Evolutionary conservation across 1,284 basidiomycete species (phyloP), one percentile per base, ranked within the genome.

Genomic region (Neotropicomus parvogracilis): DNA sequence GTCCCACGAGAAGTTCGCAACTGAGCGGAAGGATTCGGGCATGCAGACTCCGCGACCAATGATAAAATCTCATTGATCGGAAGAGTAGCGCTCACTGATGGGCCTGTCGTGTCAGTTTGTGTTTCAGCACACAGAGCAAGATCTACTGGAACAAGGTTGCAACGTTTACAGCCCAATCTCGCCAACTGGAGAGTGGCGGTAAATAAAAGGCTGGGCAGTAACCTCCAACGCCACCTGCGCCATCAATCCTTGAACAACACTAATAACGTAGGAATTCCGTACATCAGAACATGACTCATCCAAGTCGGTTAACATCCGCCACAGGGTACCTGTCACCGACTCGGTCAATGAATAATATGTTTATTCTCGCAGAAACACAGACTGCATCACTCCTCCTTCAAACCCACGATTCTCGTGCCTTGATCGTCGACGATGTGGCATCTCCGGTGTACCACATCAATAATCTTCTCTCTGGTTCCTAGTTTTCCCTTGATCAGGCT

Each of bases 401-500:
- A 88, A 67, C 75, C 78, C 79, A 79, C 76, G 40, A 65, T 69
- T 59, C 77, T 75, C 20, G 71, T 73, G 59, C 79, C 77, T 38
- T 71, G 70, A 57, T 81, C 79, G 53, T 80, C 75, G 17, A 76
- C 71, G 40, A 81, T 64, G 16, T 73, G 69, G 59, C 85, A 87
- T 57, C 70, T 75, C 54, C 91, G 79, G 47, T 70, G 60, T 11
- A 84, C 74, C 41, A 92, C 80, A 59, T 93, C 91, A 24, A 76
- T 47, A 19, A 92, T 71, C 69, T 93, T 93, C 58, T 84, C 83
- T 56, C 68, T 72, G 4, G 88, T 77, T 24, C 91, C 91, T 47
- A 75, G 63, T 69, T 92, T 93, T 29, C 79, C 75, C 29, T 65
- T 63, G 31, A 70, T 64, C 41, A 75, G 48, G 56, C 68, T 55